These are phyloP conservation scores for Diaporthe eres DNA, from an alignment of 2,329 filamentous ascomycete species.

Conservation along the genomic window DNA sequence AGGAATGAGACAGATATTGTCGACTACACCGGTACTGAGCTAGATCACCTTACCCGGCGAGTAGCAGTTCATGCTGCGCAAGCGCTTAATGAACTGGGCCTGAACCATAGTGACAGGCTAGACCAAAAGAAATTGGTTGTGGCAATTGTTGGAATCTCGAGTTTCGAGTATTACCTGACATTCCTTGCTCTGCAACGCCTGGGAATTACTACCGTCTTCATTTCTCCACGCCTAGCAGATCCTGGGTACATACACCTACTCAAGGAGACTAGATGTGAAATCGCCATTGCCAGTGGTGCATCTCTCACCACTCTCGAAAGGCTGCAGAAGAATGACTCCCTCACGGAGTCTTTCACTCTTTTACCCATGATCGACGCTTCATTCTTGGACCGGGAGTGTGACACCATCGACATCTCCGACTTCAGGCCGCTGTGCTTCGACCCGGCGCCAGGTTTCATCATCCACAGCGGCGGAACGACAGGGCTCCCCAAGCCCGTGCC, in stretches of 20 bases:
- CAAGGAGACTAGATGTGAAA: conserved; percentile 16
- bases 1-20: conserved; percentile 28
- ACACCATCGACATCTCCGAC: neutral
- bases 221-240: conserved; percentile 29
- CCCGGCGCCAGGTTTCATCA: conserved; percentile 14
- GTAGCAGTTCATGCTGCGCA: neutral
- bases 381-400: neutral
- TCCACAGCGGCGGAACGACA: conserved; percentile 34
- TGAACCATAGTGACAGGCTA: neutral
- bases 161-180: conserved; percentile 34
- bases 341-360: neutral
- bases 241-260: conserved; percentile 21
- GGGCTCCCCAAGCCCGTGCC: conserved; percentile 34
- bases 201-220: conserved; percentile 28
- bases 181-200: conserved; percentile 31
- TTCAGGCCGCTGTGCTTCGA: conserved; percentile 11
- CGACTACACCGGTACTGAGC: conserved; percentile 28
- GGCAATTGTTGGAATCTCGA: conserved; percentile 28
- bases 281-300: conserved; percentile 28
- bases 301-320: conserved; percentile 13
- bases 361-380: conserved; percentile 5
- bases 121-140: neutral
- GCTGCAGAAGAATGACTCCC: neutral
- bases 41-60: conserved; percentile 23
- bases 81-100: neutral